Conservation (phyloP, 2,329 filamentous ascomycete species). For the Leptographium radiaticola region DNA sequence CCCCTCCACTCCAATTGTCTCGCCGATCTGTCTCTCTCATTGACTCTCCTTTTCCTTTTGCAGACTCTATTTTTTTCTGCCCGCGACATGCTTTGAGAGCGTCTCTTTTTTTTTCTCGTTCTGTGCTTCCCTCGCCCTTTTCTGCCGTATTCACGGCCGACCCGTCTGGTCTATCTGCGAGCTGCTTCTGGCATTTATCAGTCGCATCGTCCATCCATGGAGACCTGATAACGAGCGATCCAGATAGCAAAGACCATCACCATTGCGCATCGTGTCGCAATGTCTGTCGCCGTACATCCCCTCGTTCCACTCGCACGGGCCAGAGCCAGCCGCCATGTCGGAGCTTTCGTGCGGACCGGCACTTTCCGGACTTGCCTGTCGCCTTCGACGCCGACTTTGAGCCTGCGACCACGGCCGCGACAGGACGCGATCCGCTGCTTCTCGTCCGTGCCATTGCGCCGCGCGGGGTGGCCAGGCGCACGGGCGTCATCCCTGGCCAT, state of each 20-base stretch:
- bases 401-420: too few relatives aligned
- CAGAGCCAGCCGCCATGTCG: not conserved
- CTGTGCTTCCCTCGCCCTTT: not conserved
- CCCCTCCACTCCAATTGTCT: not conserved
- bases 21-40: too few relatives aligned
- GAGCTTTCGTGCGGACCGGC: not conserved
- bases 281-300: not conserved
- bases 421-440: not conserved
- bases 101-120: not conserved
- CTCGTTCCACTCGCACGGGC: not conserved
- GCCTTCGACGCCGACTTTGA: too few relatives aligned
- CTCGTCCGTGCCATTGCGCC: not conserved
- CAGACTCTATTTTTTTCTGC: not conserved
- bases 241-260: not conserved
- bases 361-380: not conserved
- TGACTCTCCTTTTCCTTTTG: not conserved
- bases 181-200: too few relatives aligned
- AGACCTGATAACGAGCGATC: not conserved
- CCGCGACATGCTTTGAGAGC: not conserved
- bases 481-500: not conserved
- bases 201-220: not conserved
- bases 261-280: not conserved
- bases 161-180: not conserved
- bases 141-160: too few relatives aligned
- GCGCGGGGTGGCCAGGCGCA: not conserved